A percentile compares a stretch with the other conserved stretches of the same genome.
phyloP scores from a whole-genome alignment of 768 basidiomycete genomes.

The Termitomyces sp. region DNA sequence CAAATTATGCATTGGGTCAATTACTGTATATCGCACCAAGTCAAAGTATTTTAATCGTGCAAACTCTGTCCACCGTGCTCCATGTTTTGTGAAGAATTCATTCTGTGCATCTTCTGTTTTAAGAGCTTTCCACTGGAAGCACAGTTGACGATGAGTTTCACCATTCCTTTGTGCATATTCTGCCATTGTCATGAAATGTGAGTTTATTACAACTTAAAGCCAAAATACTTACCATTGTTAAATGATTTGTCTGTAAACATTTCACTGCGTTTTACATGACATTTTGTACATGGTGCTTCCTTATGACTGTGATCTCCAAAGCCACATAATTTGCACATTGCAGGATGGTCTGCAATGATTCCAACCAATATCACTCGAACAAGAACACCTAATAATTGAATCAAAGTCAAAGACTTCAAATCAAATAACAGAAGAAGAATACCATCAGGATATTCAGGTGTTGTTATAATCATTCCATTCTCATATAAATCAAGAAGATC shows the following conservation, averaged over 20 bases:
- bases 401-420: neutral
- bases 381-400: neutral
- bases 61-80: conserved; percentile 22
- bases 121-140: neutral
- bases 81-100: conserved; percentile 18
- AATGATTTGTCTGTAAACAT: neutral
- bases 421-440: neutral
- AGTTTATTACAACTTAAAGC: neutral
- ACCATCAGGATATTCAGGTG: conserved; percentile 19
- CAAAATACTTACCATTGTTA: neutral
- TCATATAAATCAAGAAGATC: conserved; percentile 23
- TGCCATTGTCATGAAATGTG: neutral
- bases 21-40: neutral
- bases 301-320: conserved; percentile 3
- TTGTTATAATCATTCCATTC: conserved; percentile 15
- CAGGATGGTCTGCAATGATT: conserved; percentile 21
- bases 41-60: conserved; percentile 17
- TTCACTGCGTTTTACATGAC: neutral
- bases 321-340: conserved; percentile 2
- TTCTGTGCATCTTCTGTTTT: conserved; percentile 2
- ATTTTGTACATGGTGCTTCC: conserved; percentile 1
- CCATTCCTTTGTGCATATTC: neutral
- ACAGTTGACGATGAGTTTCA: neutral
- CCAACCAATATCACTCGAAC: conserved; percentile 21
- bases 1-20: neutral